Conservation (phyloP, 257 asterid genomes). For the Capsicum rhomboideum region DNA sequence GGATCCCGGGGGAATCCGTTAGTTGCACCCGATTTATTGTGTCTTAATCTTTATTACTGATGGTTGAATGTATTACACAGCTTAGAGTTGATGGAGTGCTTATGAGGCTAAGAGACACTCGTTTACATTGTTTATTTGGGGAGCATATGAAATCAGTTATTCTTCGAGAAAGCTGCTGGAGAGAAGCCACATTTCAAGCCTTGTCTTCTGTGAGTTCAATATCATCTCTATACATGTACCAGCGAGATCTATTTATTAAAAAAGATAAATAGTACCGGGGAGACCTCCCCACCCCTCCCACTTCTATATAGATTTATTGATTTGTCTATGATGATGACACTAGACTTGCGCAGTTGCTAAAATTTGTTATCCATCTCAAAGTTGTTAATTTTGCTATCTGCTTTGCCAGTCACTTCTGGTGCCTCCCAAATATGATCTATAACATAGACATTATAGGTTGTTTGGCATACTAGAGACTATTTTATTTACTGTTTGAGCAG, state of each 20-base stretch:
- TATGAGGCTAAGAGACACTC: constrained; percentile 96
- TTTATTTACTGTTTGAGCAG: neutral
- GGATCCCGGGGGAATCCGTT: neutral
- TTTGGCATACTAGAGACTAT: neutral
- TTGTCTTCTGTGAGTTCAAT: constrained; percentile 49
- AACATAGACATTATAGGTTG: neutral
- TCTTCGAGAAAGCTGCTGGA: constrained; percentile 91
- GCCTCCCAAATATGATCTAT: neutral
- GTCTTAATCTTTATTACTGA: neutral
- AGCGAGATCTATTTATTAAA: neutral
- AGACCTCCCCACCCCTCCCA: neutral
- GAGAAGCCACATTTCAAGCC: constrained; percentile 70
- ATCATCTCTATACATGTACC: neutral
- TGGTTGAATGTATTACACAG: constrained; percentile 22
- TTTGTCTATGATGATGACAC: neutral
- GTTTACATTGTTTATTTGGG: constrained; percentile 68
- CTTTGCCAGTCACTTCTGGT: neutral
- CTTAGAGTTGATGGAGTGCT: constrained; percentile 99
- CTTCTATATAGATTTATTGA: neutral
- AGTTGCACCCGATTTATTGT: neutral
- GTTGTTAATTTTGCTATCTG: neutral
- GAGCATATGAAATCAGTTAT: constrained; percentile 43
- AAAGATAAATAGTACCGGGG: neutral
- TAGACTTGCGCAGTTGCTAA: neutral
- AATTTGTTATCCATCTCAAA: neutral